Percentiles rank a stretch among this genome's conserved stretches.
Evolutionary conservation across 1,284 basidiomycete genomes (phyloP).

Genomic region (Trametes polyzona): DNA sequence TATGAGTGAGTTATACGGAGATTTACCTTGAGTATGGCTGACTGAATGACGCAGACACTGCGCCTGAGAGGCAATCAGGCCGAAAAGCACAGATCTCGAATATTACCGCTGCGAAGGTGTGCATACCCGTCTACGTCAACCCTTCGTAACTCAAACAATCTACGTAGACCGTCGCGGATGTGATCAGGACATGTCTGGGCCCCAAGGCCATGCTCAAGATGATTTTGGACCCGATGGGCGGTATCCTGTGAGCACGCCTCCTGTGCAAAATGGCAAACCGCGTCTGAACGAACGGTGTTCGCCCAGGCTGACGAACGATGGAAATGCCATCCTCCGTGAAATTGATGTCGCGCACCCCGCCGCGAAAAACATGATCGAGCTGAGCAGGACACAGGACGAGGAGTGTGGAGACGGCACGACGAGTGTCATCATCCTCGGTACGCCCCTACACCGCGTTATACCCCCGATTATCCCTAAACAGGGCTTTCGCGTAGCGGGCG

Average conservation of each 20-base stretch:
- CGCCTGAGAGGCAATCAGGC: conserved; percentile 91
- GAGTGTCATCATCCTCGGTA: conserved; percentile 95
- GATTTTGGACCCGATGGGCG: conserved; percentile 98
- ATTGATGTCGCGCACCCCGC: conserved; percentile 99
- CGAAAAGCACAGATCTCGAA: conserved; percentile 97
- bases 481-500: conserved; percentile 71
- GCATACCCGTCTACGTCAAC: conserved; percentile 23
- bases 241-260: conserved; percentile 75
- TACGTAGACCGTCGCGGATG: conserved; percentile 91
- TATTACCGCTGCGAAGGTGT: conserved; percentile 95
- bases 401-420: conserved; percentile 99
- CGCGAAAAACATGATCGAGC: conserved; percentile 99
- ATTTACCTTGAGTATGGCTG: neutral
- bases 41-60: conserved; percentile 69
- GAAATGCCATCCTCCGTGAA: conserved; percentile 96
- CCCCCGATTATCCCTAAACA: neutral
- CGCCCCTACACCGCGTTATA: conserved; percentile 30
- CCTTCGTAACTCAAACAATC: conserved; percentile 7
- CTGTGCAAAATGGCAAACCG: neutral
- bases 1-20: conserved; percentile 55
- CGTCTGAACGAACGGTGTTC: neutral
- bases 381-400: conserved; percentile 96
- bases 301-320: conserved; percentile 91
- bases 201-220: conserved; percentile 99
- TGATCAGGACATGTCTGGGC: conserved; percentile 97